A percentile compares a stretch with the other conserved stretches of the same genome.
phyloP scores from a whole-genome alignment of 2,329 filamentous ascomycete species.

The Botrytis fabae region DNA sequence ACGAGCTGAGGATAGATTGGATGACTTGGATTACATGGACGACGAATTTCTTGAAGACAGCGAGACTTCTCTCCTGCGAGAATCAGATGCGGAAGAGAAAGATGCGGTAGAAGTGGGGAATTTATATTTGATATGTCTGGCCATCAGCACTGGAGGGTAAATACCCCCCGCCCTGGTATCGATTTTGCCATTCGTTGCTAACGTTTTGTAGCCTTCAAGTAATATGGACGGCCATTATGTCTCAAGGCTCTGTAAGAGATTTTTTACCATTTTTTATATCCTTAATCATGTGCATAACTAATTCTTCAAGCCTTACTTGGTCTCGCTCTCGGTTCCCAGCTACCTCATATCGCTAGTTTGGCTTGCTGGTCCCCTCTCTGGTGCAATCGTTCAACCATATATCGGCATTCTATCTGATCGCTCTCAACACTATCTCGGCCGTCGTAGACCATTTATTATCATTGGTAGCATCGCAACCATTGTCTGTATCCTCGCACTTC shows the following conservation, averaged over 20 bases:
- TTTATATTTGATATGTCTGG: conserved; percentile 14
- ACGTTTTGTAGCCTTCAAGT: conserved; percentile 21
- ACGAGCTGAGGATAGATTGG: background rate
- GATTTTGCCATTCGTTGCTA: background rate
- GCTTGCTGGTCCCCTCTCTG: conserved; percentile 57
- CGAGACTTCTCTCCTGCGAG: conserved; percentile 9
- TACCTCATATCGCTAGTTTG: conserved; percentile 53
- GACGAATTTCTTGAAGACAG: conserved; percentile 8
- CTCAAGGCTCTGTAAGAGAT: conserved; percentile 24
- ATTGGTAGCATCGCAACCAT: conserved; percentile 51
- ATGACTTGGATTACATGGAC: conserved; percentile 6
- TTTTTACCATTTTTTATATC: background rate
- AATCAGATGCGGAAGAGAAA: background rate
- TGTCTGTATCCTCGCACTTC: conserved; percentile 49
- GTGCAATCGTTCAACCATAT: conserved; percentile 54
- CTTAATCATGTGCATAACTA: background rate
- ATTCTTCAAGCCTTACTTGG: conserved; percentile 21
- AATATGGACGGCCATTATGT: conserved; percentile 26
- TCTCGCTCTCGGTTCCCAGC: conserved; percentile 54
- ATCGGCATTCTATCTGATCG: conserved; percentile 55
- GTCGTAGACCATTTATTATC: conserved; percentile 53
- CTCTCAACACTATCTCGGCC: conserved; percentile 46
- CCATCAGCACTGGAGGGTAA: conserved; percentile 24
- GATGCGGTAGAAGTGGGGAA: background rate
- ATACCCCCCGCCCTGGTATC: background rate